Evolutionary conservation across 179 eudicot genomes (phyloP), one percentile per base, ranked within the genome.

Genomic region (Amaranthus tricolor): DNA sequence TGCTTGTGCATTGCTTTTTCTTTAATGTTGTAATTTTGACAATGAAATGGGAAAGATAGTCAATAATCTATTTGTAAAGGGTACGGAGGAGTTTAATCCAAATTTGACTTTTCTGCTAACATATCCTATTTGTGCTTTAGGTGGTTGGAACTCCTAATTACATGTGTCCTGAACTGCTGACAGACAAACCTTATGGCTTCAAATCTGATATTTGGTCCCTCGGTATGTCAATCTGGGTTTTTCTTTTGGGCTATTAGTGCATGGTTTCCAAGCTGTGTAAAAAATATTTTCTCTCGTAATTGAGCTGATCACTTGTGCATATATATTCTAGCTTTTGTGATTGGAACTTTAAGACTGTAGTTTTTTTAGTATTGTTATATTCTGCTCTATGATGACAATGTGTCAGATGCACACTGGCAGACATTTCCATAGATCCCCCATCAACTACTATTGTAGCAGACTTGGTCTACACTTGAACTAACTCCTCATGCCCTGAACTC

Each of bases 91-190:
- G 24, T 58, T 47, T 48, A 16, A 6, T 40, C 21, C 31, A 57
- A 20, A 10, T 49, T 53, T 56, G 65, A 44, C 21, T 75, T 65
- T 73, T 16, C 44, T 68, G 59, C 57, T 81, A 49, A 77, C n/a
- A 11, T 43, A 31, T 51, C 53, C 47, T 65, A 6, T 52, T 57
- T 74, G 73, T 78, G 54, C 79, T 68, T 50, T 76, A 95, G 99
- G 99, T 95, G 52, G 99, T 95, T 81, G 99, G 99, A 84, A 95
- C 99, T 80, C 99, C 99, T 48, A 95, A 93, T 81, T 95, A 95
- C 88, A 95, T 95, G 97, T 95, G 99, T 78, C 98, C 98, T 24
- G 98, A 94, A 78, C 89, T 94, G 73, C 89, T 94, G 87, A 91
- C 98, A 45, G 99, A 95, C 80, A 95, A 93, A 78, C 99, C 99